These are phyloP conservation scores for Friedmanniomyces endolithicus DNA, from an alignment of 495 filamentous ascomycete species.

Conservation along the genomic window DNA sequence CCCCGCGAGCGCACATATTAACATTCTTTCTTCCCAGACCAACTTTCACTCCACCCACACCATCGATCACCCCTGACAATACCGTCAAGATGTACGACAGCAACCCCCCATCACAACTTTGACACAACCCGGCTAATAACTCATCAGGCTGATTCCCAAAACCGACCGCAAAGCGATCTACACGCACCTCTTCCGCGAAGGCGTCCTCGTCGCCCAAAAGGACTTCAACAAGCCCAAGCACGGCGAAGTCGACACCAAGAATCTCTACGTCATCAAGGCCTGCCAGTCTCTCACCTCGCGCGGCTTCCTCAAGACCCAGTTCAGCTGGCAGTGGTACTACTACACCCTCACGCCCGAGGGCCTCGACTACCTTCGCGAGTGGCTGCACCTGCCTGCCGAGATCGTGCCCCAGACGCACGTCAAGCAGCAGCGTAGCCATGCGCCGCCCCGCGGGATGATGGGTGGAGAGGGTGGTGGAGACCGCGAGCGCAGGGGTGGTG, in stretches of 20 bases:
- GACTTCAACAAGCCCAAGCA: conserved; percentile 92
- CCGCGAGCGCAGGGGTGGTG: conserved; percentile 37
- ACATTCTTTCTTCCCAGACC: background rate
- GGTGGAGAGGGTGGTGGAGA: conserved; percentile 65
- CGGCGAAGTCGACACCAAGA: conserved; percentile 92
- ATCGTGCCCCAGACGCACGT: conserved; percentile 99
- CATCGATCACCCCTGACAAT: conserved; percentile 5
- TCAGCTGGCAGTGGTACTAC: conserved; percentile 99
- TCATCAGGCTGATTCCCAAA: conserved; percentile 91
- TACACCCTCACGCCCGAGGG: conserved; percentile 99
- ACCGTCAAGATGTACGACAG: conserved; percentile 45
- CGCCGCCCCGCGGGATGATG: conserved; percentile 96
- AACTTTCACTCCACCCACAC: background rate
- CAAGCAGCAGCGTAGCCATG: conserved; percentile 98
- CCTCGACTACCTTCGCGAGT: conserved; percentile 99
- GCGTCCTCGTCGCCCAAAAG: conserved; percentile 97
- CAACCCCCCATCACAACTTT: conserved; percentile 8
- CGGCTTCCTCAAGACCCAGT: conserved; percentile 97
- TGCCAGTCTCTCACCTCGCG: conserved; percentile 94
- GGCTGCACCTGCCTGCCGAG: conserved; percentile 98
- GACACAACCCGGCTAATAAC: conserved; percentile 9
- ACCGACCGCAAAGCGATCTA: conserved; percentile 99
- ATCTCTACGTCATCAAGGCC: conserved; percentile 97
- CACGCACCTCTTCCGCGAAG: conserved; percentile 99
- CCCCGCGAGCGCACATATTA: background rate